phyloP scores from a whole-genome alignment of 805 yeast species.

The Suhomyces faveliae region DNA sequence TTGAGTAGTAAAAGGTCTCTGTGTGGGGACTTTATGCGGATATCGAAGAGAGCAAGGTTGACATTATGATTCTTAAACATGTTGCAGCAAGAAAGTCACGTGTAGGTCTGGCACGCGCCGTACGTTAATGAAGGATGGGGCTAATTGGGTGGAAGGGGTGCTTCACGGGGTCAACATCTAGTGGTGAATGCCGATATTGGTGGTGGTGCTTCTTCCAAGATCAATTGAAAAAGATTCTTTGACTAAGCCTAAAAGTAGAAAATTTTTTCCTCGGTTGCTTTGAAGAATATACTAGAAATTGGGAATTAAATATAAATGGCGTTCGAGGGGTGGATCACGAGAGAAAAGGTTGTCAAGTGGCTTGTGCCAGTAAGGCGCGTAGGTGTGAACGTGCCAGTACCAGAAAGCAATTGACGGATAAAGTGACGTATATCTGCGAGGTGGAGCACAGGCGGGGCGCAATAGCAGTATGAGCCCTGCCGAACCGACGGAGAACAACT shows the following conservation, averaged over 20 bases:
- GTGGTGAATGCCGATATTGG: background rate
- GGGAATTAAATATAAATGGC: background rate
- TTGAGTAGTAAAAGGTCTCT: constrained; percentile 42
- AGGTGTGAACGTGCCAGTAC: background rate
- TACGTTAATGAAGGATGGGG: background rate
- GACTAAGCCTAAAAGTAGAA: background rate
- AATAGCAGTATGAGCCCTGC: too few species aligned
- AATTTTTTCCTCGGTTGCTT: background rate
- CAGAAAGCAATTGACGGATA: background rate
- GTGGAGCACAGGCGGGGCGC: background rate
- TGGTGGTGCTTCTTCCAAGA: background rate
- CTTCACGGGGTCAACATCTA: background rate
- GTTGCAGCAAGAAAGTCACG: background rate
- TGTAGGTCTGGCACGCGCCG: background rate
- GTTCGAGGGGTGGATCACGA: background rate
- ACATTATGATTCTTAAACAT: constrained; percentile 23
- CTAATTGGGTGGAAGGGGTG: background rate
- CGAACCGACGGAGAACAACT: too few species aligned
- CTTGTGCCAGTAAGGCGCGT: background rate
- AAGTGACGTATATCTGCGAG: background rate
- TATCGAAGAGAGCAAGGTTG: constrained; percentile 35
- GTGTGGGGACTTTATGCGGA: constrained; percentile 38
- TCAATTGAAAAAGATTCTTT: background rate
- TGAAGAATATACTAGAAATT: background rate
- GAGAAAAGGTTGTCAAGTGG: background rate